Conservation (phyloP, 1,139 yeast genomes). For the Suhomyces terraborum region DNA sequence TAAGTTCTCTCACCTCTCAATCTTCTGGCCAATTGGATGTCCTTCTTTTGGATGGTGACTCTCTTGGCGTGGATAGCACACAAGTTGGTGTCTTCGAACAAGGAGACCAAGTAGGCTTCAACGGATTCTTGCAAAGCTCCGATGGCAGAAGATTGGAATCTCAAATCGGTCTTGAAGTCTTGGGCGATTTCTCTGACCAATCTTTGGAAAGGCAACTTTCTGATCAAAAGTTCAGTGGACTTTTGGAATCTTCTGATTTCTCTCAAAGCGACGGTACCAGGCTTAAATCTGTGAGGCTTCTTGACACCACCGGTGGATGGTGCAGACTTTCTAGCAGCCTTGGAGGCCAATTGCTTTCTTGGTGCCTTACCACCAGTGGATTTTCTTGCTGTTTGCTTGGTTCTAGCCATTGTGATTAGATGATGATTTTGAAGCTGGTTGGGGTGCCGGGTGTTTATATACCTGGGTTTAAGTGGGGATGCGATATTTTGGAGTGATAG, state of each 20-base stretch:
- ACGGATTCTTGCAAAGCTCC: conserved; percentile 99
- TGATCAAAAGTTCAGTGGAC: conserved; percentile 93
- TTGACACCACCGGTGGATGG: conserved; percentile 98
- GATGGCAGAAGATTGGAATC: conserved; percentile 97
- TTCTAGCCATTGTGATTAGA: conserved; percentile 78
- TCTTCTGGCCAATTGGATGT: conserved; percentile 98
- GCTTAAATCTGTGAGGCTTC: conserved; percentile 99
- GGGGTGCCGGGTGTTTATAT: conserved; percentile 4
- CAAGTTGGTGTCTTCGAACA: conserved; percentile 95
- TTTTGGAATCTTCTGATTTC: conserved; percentile 99
- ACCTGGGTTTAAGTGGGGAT: background rate
- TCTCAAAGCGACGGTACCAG: conserved; percentile 99
- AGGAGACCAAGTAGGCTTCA: conserved; percentile 90
- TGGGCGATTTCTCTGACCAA: conserved; percentile 97
- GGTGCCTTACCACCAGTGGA: conserved; percentile 99
- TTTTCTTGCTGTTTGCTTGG: conserved; percentile 98
- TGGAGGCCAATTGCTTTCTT: conserved; percentile 98
- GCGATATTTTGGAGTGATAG: no score
- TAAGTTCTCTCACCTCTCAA: conserved; percentile 95
- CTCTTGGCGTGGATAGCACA: conserved; percentile 99
- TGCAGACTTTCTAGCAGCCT: conserved; percentile 99
- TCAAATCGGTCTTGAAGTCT: conserved; percentile 96
- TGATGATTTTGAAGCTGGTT: conserved; percentile 2
- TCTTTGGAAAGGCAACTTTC: conserved; percentile 99
- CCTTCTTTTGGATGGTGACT: conserved; percentile 99